Evolutionary conservation across 2,329 filamentous ascomycete genomes (phyloP).

Genomic region (Xylaria sp.): DNA sequence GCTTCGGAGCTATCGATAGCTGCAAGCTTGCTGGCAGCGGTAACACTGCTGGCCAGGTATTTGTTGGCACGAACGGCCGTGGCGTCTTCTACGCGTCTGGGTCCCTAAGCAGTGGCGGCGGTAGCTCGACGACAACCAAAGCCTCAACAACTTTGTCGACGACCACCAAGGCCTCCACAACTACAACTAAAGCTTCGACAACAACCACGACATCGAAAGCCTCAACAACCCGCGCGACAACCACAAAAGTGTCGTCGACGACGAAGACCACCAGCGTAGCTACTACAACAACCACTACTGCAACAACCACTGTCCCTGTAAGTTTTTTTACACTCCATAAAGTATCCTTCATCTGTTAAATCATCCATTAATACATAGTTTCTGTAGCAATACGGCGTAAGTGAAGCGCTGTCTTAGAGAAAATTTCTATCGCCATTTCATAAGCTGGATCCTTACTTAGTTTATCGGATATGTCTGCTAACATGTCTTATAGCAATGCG

Average conservation of each 20-base stretch:
- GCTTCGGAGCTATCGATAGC: constrained; percentile 51
- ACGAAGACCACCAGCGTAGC: background rate
- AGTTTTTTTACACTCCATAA: constrained; percentile 2
- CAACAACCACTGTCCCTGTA: constrained; percentile 11
- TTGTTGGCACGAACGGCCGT: constrained; percentile 57
- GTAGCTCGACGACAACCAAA: constrained; percentile 3
- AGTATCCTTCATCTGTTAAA: background rate
- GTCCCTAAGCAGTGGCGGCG: constrained; percentile 9
- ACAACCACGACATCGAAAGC: constrained; percentile 1
- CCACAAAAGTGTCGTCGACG: constrained; percentile 6
- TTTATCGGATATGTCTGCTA: background rate
- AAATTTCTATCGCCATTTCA: background rate
- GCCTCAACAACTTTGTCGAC: background rate
- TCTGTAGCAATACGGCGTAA: constrained; percentile 19
- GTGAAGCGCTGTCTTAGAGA: background rate
- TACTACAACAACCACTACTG: constrained; percentile 7
- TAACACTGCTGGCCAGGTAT: constrained; percentile 53
- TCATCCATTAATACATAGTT: background rate
- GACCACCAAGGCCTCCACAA: constrained; percentile 14
- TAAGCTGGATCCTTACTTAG: background rate
- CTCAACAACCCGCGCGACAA: background rate
- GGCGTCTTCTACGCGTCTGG: constrained; percentile 50
- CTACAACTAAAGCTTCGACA: constrained; percentile 3
- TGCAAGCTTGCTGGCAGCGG: constrained; percentile 51
- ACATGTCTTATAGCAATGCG: constrained; percentile 27